phyloP scores from a whole-genome alignment of 805 yeast species.

The Ogataea trehalophila region DNA sequence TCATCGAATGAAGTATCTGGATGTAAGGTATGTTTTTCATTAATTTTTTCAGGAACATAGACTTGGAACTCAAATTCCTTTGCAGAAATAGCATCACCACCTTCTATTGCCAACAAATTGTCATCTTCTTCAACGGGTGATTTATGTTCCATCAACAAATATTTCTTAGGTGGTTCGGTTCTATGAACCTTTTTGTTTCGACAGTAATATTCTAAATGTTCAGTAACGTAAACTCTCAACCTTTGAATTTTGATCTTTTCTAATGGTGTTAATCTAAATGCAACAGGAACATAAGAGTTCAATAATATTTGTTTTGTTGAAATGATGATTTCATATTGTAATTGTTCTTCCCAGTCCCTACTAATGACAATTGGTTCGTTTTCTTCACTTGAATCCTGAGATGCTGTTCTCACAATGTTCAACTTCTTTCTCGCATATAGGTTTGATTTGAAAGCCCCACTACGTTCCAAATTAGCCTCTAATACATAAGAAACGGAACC shows the following conservation, averaged over 20 bases:
- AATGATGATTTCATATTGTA: conserved; percentile 84
- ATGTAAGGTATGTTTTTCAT: conserved; percentile 54
- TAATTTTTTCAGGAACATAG: conserved; percentile 70
- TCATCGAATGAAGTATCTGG: conserved; percentile 81
- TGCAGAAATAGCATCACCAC: conserved; percentile 51
- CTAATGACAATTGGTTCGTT: conserved; percentile 89
- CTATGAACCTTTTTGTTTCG: conserved; percentile 83
- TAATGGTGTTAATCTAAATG: conserved; percentile 77
- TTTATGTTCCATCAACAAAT: conserved; percentile 72
- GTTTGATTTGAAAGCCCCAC: conserved; percentile 83
- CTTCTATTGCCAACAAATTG: conserved; percentile 38
- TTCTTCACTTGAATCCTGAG: conserved; percentile 76
- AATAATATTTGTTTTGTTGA: conserved; percentile 86
- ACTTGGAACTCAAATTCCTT: conserved; percentile 82
- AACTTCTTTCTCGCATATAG: conserved; percentile 61
- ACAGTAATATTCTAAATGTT: conserved; percentile 87
- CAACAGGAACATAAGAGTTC: conserved; percentile 78
- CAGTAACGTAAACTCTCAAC: conserved; percentile 79
- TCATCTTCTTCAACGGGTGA: conserved; percentile 46
- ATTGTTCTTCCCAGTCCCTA: conserved; percentile 90
- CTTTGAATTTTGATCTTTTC: conserved; percentile 87
- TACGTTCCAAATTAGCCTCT: conserved; percentile 65
- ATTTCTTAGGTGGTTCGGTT: conserved; percentile 84
- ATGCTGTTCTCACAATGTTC: conserved; percentile 66
- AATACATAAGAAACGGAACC: conserved; percentile 73